Evolutionary conservation across 2,329 filamentous ascomycete species (phyloP).

Genomic region (Pyrenochaeta sp.): DNA sequence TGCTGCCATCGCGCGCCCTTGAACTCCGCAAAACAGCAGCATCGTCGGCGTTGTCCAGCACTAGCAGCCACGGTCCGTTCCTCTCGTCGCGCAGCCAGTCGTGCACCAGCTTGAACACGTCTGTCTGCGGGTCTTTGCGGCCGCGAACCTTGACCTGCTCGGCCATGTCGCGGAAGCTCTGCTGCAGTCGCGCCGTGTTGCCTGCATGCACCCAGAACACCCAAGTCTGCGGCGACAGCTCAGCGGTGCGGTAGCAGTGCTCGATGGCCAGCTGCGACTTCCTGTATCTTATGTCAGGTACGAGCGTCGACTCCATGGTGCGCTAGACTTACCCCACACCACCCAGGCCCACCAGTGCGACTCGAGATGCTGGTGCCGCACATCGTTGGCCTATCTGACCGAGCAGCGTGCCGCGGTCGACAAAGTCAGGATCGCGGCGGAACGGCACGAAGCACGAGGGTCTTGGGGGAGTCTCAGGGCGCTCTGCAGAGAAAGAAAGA

Average conservation of each 20-base stretch:
- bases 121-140: conserved; percentile 10
- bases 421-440: conserved; percentile 27
- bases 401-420: conserved; percentile 22
- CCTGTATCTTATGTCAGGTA: not conserved
- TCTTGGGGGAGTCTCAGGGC: conserved; percentile 1
- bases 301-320: no score
- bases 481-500: not conserved
- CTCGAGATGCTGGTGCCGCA: conserved; percentile 11
- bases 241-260: conserved; percentile 11
- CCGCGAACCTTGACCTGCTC: conserved; percentile 18
- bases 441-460: conserved; percentile 20
- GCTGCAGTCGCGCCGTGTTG: conserved; percentile 15
- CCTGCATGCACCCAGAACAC: conserved; percentile 16
- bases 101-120: conserved; percentile 19
- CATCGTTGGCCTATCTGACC: conserved; percentile 9
- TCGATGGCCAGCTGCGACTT: conserved; percentile 24
- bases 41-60: conserved; percentile 28
- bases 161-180: conserved; percentile 24
- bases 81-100: conserved; percentile 8
- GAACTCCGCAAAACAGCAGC: conserved; percentile 9
- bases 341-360: conserved; percentile 33
- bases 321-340: conserved; percentile 25
- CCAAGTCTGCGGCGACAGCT: conserved; percentile 19
- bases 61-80: conserved; percentile 16
- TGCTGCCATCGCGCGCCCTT: no score